phyloP scores from a whole-genome alignment of 345 rosid species.

The Noccaea bulbosa region DNA sequence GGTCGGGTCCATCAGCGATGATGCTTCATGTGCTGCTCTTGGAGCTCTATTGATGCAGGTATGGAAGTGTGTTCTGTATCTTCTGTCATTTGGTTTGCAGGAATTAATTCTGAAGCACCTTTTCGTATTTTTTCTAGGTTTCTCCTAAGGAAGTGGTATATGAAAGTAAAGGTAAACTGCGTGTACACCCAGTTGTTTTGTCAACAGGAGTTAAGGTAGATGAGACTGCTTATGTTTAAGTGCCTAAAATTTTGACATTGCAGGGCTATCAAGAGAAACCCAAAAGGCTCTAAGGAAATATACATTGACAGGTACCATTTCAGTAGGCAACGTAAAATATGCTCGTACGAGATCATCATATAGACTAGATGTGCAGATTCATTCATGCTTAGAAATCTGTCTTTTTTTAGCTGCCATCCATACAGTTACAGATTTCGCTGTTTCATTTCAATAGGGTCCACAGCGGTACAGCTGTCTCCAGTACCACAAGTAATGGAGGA shows the following conservation, averaged over 20 bases:
- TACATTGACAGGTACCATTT: conserved; percentile 61
- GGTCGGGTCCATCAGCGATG: conserved; percentile 82
- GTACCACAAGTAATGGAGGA: conserved; percentile 50
- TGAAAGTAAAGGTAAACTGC: conserved; percentile 69
- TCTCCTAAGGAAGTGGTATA: conserved; percentile 91
- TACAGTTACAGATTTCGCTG: background rate
- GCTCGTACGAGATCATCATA: conserved; percentile 1
- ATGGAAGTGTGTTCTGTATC: conserved; percentile 41
- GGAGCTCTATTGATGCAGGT: conserved; percentile 97
- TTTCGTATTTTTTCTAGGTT: conserved; percentile 54
- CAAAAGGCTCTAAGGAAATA: conserved; percentile 81
- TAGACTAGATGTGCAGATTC: conserved; percentile 7
- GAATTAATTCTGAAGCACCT: conserved; percentile 29
- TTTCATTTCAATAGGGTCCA: conserved; percentile 52
- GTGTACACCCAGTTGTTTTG: conserved; percentile 30
- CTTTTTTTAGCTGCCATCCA: conserved; percentile 1
- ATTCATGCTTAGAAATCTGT: conserved; percentile 4
- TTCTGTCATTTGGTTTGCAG: conserved; percentile 1
- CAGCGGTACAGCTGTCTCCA: conserved; percentile 66
- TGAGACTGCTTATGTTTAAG: background rate
- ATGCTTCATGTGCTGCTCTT: conserved; percentile 77
- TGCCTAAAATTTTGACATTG: conserved; percentile 35
- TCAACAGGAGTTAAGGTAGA: conserved; percentile 16
- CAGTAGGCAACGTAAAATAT: conserved; percentile 13
- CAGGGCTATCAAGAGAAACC: conserved; percentile 88